Evolutionary conservation across 2,329 filamentous ascomycete genomes (phyloP), one percentile per base, ranked within the genome.

Genomic region (Botryotinia narcissicola): DNA sequence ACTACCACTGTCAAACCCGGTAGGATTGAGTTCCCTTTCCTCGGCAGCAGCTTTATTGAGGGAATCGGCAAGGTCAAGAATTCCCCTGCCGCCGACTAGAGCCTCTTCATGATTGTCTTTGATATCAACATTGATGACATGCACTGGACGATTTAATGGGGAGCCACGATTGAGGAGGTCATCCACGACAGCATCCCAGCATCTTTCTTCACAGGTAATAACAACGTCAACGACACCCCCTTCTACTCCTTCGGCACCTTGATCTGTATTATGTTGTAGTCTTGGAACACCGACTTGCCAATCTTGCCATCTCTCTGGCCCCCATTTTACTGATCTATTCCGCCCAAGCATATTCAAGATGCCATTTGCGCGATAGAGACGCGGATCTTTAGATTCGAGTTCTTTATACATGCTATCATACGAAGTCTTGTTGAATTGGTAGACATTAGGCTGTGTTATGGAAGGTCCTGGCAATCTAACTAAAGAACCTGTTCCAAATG

Each of bases 51-150:
- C 93, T 29, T 89, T 88, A 80, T 98, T 98, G 74, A 99, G 84
- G 46, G 90, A 90, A 80, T 95, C 89, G 0, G 96, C 96, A 51
- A 99, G 86, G 80, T 99, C 96, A 54, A 98, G 86, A 74, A 99
- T 99, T 62, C 93, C 96, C 77, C 92, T 90, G 2, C 96, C 96
- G 16, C 96, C 96, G 3, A 98, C 88, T 35, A 95, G 87, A 0
- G 96, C 96, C 83, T 99, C 96, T 82, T 99, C 95, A 80, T 98
- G 96, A 80, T 98, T 99, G 83, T 99, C 96, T 82, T 93, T 95
- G 80, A 99, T 99, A 81, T 99, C 96, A 72, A 99, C 92, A 79
- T 99, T 99, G 86, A 99, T 97, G 73, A 99, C 93, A 81, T 99
- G 96, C 0, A 99, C 96, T 0, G 96, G 95, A 3, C 94, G 87